Conservation (phyloP, 1,139 yeast species). For the Kazachstania sp. region DNA sequence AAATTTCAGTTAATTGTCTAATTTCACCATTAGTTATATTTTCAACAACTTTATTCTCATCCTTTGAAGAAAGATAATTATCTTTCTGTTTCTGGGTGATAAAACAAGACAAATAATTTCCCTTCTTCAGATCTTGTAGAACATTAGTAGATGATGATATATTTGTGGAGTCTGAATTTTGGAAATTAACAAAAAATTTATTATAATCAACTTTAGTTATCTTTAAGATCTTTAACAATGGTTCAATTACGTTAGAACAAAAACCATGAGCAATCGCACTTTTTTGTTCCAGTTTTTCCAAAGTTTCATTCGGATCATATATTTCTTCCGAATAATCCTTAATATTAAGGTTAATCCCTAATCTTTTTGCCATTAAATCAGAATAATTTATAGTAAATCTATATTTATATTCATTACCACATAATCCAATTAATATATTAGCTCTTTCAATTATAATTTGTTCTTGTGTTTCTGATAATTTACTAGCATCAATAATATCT, state of each 20-base stretch:
- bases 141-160: conserved; percentile 11
- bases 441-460: conserved; percentile 53
- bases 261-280: conserved; percentile 15
- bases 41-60: background rate
- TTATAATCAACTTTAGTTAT: conserved; percentile 69
- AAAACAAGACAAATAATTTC: background rate
- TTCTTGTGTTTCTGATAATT: conserved; percentile 39
- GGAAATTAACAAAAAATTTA: conserved; percentile 60
- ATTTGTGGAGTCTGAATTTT: conserved; percentile 30
- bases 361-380: conserved; percentile 50
- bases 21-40: conserved; percentile 18
- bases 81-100: background rate
- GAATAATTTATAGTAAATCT: conserved; percentile 54
- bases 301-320: background rate
- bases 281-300: conserved; percentile 9
- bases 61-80: background rate
- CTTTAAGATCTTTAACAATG: conserved; percentile 55
- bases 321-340: conserved; percentile 5
- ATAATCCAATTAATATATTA: conserved; percentile 51
- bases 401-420: conserved; percentile 58
- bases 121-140: background rate
- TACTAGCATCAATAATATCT: conserved; percentile 37
- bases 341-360: conserved; percentile 49
- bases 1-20: conserved; percentile 25
- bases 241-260: conserved; percentile 37